A percentile compares a stretch with the other conserved stretches of the same genome.
Evolutionary conservation across 1,284 basidiomycete species (phyloP).

Genomic region (Rhodotorula sp.): DNA sequence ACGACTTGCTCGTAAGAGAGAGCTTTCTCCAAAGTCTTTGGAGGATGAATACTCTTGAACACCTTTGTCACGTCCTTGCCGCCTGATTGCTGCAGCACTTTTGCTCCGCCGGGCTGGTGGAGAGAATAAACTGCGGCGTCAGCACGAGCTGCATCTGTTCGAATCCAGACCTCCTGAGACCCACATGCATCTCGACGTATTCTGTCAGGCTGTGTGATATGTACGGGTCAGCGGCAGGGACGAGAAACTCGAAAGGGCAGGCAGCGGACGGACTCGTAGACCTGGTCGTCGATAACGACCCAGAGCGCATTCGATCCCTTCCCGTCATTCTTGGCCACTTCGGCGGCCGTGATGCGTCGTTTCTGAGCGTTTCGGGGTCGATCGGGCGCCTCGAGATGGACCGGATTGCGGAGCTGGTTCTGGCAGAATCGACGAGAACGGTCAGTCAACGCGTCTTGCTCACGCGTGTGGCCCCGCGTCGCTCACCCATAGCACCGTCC

Average conservation of each 20-base stretch:
- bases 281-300: slow-evolving; percentile 75
- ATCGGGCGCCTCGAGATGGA: slow-evolving; percentile 3
- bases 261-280: slow-evolving; percentile 58
- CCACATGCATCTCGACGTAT: slow-evolving; percentile 26
- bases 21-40: slow-evolving; percentile 5
- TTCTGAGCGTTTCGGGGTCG: neutral
- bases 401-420: neutral
- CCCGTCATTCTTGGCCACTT: slow-evolving; percentile 58
- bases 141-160: neutral
- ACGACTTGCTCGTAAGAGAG: neutral
- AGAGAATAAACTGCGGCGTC: neutral
- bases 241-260: neutral
- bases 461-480: neutral
- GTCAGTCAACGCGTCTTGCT: slow-evolving; percentile 1
- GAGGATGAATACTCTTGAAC: slow-evolving; percentile 7
- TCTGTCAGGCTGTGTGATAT: slow-evolving; percentile 23
- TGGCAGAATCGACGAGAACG: neutral
- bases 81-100: slow-evolving; percentile 16
- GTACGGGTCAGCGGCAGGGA: neutral
- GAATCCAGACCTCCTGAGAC: neutral
- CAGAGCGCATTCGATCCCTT: slow-evolving; percentile 60
- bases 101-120: slow-evolving; percentile 23
- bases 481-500: neutral
- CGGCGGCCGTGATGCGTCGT: slow-evolving; percentile 36
- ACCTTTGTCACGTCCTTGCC: slow-evolving; percentile 29